Conservation (phyloP, 106 monocot species). For the Dendrobium officinale region DNA sequence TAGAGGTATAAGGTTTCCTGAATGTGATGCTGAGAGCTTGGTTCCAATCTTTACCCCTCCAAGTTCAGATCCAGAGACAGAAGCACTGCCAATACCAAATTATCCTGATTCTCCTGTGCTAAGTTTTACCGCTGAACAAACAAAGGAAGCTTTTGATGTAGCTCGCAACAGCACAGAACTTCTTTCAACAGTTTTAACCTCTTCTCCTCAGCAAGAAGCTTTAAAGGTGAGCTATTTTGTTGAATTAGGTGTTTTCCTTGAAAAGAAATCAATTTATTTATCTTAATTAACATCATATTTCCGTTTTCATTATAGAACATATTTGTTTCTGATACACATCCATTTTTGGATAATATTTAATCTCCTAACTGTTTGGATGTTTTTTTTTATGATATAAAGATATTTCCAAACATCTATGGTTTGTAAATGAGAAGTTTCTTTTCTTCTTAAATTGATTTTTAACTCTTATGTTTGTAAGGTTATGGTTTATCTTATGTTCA, state of each 20-base stretch:
- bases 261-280: not conserved
- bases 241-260: not conserved
- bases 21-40: slow-evolving; percentile 70
- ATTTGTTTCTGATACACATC: not conserved
- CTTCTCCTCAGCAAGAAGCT: slow-evolving; percentile 61
- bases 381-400: too few relatives aligned
- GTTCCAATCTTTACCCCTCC: slow-evolving; percentile 74
- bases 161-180: slow-evolving; percentile 62
- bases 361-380: too few relatives aligned
- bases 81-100: slow-evolving; percentile 16
- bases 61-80: slow-evolving; percentile 39
- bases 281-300: not conserved
- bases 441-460: not conserved
- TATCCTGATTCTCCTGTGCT: slow-evolving; percentile 25
- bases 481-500: not conserved
- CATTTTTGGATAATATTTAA: too few relatives aligned
- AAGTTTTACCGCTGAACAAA: slow-evolving; percentile 42
- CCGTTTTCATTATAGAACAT: not conserved
- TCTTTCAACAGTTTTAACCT: slow-evolving; percentile 65
- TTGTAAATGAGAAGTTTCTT: not conserved
- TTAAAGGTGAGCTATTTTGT: slow-evolving; percentile 23
- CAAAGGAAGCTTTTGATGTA: slow-evolving; percentile 64
- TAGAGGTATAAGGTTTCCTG: slow-evolving; percentile 69
- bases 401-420: not conserved
- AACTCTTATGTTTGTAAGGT: not conserved